Evolutionary conservation across 2,329 filamentous ascomycete species (phyloP), one percentile per base, ranked within the genome.

Genomic region (Fusarium sp.): DNA sequence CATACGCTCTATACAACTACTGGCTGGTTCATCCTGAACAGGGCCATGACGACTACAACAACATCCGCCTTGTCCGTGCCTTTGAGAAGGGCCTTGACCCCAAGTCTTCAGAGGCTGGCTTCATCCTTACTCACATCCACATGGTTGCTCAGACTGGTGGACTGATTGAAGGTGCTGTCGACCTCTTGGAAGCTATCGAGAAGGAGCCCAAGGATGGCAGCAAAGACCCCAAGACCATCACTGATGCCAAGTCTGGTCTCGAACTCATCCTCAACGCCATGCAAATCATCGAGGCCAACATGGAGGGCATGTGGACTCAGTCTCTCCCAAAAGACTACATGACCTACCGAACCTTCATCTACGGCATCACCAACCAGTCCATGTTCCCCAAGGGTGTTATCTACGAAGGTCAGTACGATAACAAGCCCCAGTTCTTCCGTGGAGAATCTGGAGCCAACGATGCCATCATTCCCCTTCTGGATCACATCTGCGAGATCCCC

Each of bases 371-470:
- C 2, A 93, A 91, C 57, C 95, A 98, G 84, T 92, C 91, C 79
- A 98, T 98, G 95, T 98, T 98, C 83, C 95, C 95, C 10, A 87
- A 95, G 73, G 96, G 96, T 10, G 96, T 98, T 9, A 84, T 97
- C 56, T 98, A 98, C 82, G 93, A 97, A 81, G 95, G 95, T 10
- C 90, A 96, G 70, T 92, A 92, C 74, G 91, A 93, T 69, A 83
- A 84, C 70, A 82, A 93, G 80, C 93, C 94, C 5, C 85, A 95
- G 82, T 92, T 89, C 66, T 98, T 98, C 89, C 92, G 96, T 35
- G 96, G 96, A 76, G 96, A 98, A 85, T 95, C 92, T 59, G 96
- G 96, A 50, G 96, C 96, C 76, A 98, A 98, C 81, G 96, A 98
- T 85, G 94, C 92, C 85, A 98, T 98, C 88, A 92, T 97, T 64